Base-by-base conservation (phyloP, 805 yeast species). In the Crinitomyces ghanaensis region DNA sequence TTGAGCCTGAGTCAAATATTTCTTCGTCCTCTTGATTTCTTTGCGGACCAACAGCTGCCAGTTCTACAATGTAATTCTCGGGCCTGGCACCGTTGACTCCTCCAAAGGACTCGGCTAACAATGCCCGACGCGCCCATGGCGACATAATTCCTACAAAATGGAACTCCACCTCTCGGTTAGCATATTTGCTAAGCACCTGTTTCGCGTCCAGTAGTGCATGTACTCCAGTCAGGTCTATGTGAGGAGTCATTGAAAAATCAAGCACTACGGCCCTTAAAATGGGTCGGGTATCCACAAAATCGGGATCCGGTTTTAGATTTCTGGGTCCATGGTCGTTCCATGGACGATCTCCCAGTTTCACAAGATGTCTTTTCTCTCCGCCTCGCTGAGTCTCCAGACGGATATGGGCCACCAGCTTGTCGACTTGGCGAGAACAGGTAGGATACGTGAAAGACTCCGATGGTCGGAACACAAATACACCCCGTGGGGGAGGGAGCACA, bases 281-380 rank as follows among this genome's bases (percentile, higher is more conserved):
- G 6, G 96, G 95, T 48, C 88, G 66, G 2, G 56, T 47, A 43
- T 79, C 77, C 2, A 41, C 54, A 19, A 37, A 40, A 14, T 44
- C 37, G 6, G 55, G 46, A 18, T 50, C 56, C 13, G 11, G 31
- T 37, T 27, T 50, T 42, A 37, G 48, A 27, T 40, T 45, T 21
- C 49, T 46, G 24, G 73, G 81, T 42, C 93, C 93, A 12, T 85
- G 85, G 49, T 85, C 88, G 52, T 85, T 85, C 94, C 95, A 86
- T 13, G 94, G 86, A 42, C 85, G 69, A 36, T 77, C 77, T 27
- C 79, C 74, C 19, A 60, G 49, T 31, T 51, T 41, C 19, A 46
- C 39, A 15, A 36, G 40, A 9, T 32, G 27, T n/a, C 44, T 48
- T 5, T 41, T 44, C 6, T 53, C 42, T 33, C 66, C 63, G 19